Conservation (phyloP, 176 grass and related monocot species). For the Cocos nucifera region DNA sequence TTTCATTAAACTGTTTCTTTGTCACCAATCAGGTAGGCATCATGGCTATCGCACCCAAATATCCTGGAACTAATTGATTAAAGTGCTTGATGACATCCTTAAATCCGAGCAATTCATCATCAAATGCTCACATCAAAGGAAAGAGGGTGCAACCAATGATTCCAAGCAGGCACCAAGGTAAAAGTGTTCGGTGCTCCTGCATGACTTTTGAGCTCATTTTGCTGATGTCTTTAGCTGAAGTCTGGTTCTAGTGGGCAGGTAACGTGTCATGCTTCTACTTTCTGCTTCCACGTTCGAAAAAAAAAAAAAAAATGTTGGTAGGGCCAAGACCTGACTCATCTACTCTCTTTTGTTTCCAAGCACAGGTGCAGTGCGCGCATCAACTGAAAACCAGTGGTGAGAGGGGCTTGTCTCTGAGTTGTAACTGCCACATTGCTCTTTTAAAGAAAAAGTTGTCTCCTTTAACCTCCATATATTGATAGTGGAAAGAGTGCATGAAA, state of each 20-base stretch:
- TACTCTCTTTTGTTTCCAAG: not conserved
- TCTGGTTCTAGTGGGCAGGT: not conserved
- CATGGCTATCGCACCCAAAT: not conserved
- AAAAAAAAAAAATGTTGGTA: not conserved
- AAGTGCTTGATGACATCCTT: not conserved
- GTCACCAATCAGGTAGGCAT: not conserved
- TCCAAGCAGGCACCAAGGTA: not conserved
- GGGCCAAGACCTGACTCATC: conserved; percentile 1
- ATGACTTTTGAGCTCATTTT: not conserved
- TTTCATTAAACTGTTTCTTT: not conserved
- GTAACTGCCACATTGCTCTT: not conserved
- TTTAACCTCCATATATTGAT: not conserved
- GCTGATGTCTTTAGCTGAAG: not conserved
- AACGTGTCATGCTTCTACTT: not conserved
- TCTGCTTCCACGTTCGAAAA: not conserved
- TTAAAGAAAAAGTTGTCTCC: not conserved
- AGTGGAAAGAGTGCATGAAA: not conserved
- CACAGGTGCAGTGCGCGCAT: not conserved
- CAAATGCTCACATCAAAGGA: not conserved
- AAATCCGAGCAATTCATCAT: not conserved
- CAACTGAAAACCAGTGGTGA: not conserved
- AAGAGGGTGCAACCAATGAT: not conserved
- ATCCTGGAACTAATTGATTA: not conserved
- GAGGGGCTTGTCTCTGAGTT: not conserved
- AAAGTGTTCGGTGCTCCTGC: not conserved